Evolutionary conservation across 2,329 filamentous ascomycete genomes (phyloP), one percentile per base, ranked within the genome.

Genomic region (Aspergillus spinulosporus): DNA sequence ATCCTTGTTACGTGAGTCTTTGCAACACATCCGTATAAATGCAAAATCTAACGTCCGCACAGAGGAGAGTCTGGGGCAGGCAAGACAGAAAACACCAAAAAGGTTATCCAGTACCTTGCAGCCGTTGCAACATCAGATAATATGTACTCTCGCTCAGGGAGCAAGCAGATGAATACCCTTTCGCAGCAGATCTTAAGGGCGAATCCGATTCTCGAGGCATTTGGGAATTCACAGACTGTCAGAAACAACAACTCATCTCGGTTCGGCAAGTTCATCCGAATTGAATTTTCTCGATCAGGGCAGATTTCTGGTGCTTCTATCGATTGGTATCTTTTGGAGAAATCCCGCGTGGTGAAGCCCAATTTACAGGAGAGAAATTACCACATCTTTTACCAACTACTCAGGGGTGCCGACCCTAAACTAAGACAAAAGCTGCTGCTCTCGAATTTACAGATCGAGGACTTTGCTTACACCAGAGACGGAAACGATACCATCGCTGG

Each of bases 51-150:
- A 61, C 49, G 28, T 40, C 36, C 1, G 11, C 5, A 39, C 53
- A 82, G 81, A 2, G 94, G 94, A 75, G 94, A 99, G 77, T 99
- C 94, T 14, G 94, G 94, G 70, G 94, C 94, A 34, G 94, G 94
- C 65, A 99, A 99, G 78, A 99, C 94, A 0, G 94, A 99, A 72
- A 99, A 99, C 71, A 99, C 94, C 12, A 99, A 99, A 72, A 99
- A 99, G 73, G 94, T 99, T 64, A 99, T 99, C 54, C 95, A 99
- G 68, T 99, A 99, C 69, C 85, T 99, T 43, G 94, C 94, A 11
- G 92, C 94, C 1, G 94, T 99, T 45, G 94, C 94, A 7, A 89
- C 90, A 42, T 85, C 90, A 0, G 93, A 97, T 58, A 86, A 87
- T 0, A 82, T 88, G 2, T 75, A 80, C 55, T 77, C 74, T 2